Percentiles rank a stretch among this genome's conserved stretches.
phyloP scores from a whole-genome alignment of 306 rosid species.

The Glycine tomentella region DNA sequence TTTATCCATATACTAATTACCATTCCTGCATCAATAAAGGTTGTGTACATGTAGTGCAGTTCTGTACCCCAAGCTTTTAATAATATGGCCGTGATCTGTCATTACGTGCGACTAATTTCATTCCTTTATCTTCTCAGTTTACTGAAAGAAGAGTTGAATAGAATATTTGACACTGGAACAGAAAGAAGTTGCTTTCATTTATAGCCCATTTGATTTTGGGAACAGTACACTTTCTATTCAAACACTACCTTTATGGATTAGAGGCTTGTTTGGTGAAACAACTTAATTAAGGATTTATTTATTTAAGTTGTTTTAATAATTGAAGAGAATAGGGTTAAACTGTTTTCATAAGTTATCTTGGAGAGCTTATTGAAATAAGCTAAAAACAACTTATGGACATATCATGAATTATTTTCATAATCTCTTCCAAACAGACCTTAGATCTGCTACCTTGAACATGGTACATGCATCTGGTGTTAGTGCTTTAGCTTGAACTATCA shows the following conservation, averaged over 20 bases:
- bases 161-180: slow-evolving; percentile 11
- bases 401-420: neutral
- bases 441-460: slow-evolving; percentile 26
- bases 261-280: neutral
- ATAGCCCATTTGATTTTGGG: slow-evolving; percentile 7
- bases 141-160: slow-evolving; percentile 18
- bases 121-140: slow-evolving; percentile 26
- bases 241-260: slow-evolving; percentile 21
- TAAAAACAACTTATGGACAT: neutral
- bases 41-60: neutral
- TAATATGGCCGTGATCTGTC: too few species aligned
- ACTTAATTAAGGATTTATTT: neutral
- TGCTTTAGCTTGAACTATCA: slow-evolving; percentile 13
- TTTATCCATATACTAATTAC: neutral
- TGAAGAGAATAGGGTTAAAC: neutral
- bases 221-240: slow-evolving; percentile 2
- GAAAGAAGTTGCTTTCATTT: slow-evolving; percentile 27
- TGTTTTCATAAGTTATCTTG: neutral
- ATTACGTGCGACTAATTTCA: too few species aligned
- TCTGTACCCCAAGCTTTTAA: slow-evolving; percentile 23
- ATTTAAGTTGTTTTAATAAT: neutral
- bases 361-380: neutral
- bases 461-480: slow-evolving; percentile 21
- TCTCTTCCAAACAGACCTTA: neutral
- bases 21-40: neutral